phyloP scores from a whole-genome alignment of 768 basidiomycete species.

The Naganishia randhawae region DNA sequence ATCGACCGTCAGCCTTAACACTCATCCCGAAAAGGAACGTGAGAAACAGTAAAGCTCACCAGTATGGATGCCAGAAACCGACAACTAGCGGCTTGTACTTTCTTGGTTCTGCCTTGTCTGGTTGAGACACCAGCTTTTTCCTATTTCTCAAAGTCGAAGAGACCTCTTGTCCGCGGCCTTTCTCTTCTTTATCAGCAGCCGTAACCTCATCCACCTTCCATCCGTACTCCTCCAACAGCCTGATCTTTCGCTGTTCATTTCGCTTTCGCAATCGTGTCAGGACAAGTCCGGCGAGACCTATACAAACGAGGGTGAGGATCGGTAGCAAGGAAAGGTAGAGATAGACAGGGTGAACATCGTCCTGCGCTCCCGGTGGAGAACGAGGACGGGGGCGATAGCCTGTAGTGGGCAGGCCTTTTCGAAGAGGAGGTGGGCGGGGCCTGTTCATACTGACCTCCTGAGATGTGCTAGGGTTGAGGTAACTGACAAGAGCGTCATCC shows the following conservation, averaged over 20 bases:
- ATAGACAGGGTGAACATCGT: slow-evolving; percentile 13
- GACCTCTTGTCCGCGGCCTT: background rate
- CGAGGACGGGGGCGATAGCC: slow-evolving; percentile 1
- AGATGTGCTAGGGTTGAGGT: too few relatives aligned
- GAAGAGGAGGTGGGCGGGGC: slow-evolving; percentile 18
- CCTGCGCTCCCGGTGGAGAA: background rate
- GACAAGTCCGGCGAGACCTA: slow-evolving; percentile 30
- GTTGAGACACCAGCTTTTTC: background rate
- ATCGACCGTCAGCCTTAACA: too few relatives aligned
- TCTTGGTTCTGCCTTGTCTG: background rate
- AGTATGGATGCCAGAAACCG: slow-evolving; percentile 94
- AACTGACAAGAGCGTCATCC: background rate
- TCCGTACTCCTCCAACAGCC: slow-evolving; percentile 33
- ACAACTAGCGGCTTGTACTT: slow-evolving; percentile 53
- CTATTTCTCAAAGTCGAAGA: background rate
- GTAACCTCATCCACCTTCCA: background rate
- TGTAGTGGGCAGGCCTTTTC: slow-evolving; percentile 11
- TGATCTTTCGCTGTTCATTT: slow-evolving; percentile 35
- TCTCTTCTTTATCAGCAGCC: background rate
- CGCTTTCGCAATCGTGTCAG: slow-evolving; percentile 31
- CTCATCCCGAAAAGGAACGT: too few relatives aligned
- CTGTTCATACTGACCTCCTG: too few relatives aligned
- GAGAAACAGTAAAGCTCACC: slow-evolving; percentile 58
- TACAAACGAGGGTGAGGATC: slow-evolving; percentile 31
- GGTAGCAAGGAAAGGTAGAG: slow-evolving; percentile 32